A percentile compares a stretch with the other conserved stretches of the same genome.
Conservation (phyloP, 2,329 filamentous ascomycete genomes). For the Fusarium algeriense region DNA sequence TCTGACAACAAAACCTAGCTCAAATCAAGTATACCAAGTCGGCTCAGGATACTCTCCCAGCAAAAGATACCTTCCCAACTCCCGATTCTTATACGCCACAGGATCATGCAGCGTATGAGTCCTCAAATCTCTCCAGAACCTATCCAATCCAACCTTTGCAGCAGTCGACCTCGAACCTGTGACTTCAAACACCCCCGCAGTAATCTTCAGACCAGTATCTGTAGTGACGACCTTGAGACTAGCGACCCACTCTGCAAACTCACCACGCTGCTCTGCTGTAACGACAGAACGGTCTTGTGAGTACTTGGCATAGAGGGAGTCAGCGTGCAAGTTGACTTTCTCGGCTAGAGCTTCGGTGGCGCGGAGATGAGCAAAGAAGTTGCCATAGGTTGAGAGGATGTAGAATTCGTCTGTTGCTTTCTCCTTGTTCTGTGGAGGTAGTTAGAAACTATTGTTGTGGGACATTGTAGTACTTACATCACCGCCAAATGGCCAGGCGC, state of each 20-base stretch:
- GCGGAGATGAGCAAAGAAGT: conserved; percentile 72
- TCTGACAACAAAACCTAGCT: accelerated
- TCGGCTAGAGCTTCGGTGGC: conserved; percentile 71
- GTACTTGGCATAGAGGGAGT: conserved; percentile 59
- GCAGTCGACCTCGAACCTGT: conserved; percentile 64
- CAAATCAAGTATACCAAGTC: conserved; percentile 20
- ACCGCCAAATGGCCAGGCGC: conserved; percentile 72
- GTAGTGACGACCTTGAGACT: conserved; percentile 52
- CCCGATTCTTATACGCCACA: conserved; percentile 74
- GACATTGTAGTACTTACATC: conserved; percentile 56
- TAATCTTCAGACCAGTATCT: conserved; percentile 69
- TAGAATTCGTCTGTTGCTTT: conserved; percentile 73
- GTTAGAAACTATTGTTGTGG: accelerated
- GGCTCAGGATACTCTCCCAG: conserved; percentile 66
- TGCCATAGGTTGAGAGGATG: conserved; percentile 73
- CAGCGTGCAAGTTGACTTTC: conserved; percentile 63
- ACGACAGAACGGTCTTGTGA: conserved; percentile 56
- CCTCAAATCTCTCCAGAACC: conserved; percentile 75
- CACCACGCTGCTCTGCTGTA: conserved; percentile 66
- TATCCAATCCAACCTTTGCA: conserved; percentile 69
- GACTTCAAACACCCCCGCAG: conserved; percentile 65
- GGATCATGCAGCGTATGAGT: conserved; percentile 76
- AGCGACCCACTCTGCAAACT: conserved; percentile 69
- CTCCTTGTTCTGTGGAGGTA: conserved; percentile 64
- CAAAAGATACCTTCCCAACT: conserved; percentile 69